phyloP scores from a whole-genome alignment of 2,329 filamentous ascomycete genomes.

The Ilyonectria mors-panacis region DNA sequence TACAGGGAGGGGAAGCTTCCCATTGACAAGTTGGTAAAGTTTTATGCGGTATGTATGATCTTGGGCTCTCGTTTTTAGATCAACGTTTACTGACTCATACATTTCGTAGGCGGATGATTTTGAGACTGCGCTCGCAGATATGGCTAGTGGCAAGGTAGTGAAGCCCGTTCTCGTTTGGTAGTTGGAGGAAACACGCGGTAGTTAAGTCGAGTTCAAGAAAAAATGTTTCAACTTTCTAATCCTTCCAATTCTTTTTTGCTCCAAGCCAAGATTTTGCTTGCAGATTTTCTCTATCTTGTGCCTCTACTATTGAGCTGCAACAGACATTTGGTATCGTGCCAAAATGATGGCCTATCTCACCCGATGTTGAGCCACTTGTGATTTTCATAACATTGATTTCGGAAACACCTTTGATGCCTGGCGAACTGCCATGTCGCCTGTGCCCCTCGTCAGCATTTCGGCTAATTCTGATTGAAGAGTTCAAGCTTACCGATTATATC shows the following conservation, averaged over 20 bases:
- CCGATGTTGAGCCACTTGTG: not conserved
- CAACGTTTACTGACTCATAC: not conserved
- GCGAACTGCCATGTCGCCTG: not conserved
- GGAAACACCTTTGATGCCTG: slow-evolving; percentile 1
- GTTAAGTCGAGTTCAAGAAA: not conserved
- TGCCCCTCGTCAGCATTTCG: not conserved
- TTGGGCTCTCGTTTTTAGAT: not conserved
- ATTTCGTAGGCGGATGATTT: not conserved
- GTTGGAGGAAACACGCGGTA: not conserved
- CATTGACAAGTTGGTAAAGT: slow-evolving; percentile 18
- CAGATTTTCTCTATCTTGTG: not conserved
- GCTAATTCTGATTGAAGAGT: not conserved
- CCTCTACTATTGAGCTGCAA: not conserved
- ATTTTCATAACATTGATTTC: not conserved
- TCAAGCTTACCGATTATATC: slow-evolving; percentile 82
- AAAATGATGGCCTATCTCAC: not conserved
- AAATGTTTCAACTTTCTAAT: not conserved
- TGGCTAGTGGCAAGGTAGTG: not conserved
- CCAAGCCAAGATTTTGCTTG: too few species aligned
- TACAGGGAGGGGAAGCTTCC: slow-evolving; percentile 15
- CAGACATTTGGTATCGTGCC: not conserved
- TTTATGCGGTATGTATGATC: slow-evolving; percentile 16
- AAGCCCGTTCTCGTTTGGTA: not conserved
- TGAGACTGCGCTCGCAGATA: not conserved
- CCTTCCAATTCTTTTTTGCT: too few species aligned